Percentiles rank a stretch among this genome's conserved stretches.
Evolutionary conservation across 2,329 filamentous ascomycete genomes (phyloP).

Genomic region (Ophiocordyceps camponoti-floridani): DNA sequence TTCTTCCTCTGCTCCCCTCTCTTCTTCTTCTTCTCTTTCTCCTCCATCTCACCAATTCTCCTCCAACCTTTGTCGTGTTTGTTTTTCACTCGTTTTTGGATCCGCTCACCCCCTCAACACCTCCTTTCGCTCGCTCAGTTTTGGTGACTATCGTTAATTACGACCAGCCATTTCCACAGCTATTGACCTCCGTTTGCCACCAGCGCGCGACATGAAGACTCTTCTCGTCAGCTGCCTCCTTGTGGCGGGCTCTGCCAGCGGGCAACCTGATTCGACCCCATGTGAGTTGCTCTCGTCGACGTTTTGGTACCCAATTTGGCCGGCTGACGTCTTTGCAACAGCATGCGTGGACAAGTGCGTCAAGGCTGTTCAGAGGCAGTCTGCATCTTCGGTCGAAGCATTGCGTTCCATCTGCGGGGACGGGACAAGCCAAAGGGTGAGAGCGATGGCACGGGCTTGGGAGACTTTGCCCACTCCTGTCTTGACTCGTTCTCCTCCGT

Average conservation of each 20-base stretch:
- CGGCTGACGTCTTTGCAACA: background rate
- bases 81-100: constrained; percentile 14
- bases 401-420: constrained; percentile 3
- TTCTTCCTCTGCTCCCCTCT: background rate
- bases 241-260: constrained; percentile 3
- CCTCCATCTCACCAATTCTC: constrained; percentile 5
- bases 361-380: constrained; percentile 2
- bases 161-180: constrained; percentile 9
- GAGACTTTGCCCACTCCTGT: too few species aligned
- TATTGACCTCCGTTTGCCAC: constrained; percentile 3
- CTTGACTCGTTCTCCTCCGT: background rate
- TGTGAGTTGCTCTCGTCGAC: background rate
- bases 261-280: constrained; percentile 1
- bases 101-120: constrained; percentile 2
- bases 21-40: constrained; percentile 5
- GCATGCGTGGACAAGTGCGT: constrained; percentile 1
- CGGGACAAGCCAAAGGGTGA: constrained; percentile 8
- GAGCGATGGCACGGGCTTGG: background rate
- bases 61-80: constrained; percentile 8
- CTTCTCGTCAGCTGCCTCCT: constrained; percentile 3
- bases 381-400: background rate
- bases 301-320: background rate
- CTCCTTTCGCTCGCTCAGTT: constrained; percentile 7
- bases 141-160: constrained; percentile 15
- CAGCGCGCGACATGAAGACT: constrained; percentile 8